Percentiles rank a stretch among this genome's conserved stretches.
Conservation (phyloP, 1,284 basidiomycete species). For the Waitea zeae region DNA sequence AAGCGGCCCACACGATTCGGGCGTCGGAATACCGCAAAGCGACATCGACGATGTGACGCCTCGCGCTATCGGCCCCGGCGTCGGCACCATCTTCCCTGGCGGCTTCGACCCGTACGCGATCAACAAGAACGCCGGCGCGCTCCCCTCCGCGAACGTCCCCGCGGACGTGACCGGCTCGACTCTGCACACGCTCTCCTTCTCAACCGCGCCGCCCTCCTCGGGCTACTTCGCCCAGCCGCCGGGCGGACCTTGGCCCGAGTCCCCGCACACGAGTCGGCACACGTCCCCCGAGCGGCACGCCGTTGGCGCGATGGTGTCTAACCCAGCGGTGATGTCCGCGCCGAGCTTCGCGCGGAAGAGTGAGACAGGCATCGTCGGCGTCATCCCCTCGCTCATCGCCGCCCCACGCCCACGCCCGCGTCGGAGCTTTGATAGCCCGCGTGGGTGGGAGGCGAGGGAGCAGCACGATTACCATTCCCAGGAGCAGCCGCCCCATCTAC, state of each 20-base stretch:
- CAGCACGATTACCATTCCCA: too few relatives aligned
- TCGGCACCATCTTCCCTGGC: not conserved
- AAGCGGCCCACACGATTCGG: not conserved
- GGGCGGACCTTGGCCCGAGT: not conserved
- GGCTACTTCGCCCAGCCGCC: not conserved
- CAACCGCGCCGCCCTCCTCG: not conserved
- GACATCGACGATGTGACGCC: not conserved
- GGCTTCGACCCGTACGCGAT: not conserved
- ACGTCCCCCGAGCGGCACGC: slow-evolving; percentile 7
- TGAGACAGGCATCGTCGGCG: slow-evolving; percentile 10
- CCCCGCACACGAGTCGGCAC: not conserved
- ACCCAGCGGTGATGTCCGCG: slow-evolving; percentile 8
- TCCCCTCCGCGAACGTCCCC: not conserved
- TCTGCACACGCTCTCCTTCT: not conserved
- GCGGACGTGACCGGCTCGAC: not conserved
- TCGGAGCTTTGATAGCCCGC: not conserved
- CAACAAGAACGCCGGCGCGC: not conserved
- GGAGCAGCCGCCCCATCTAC: too few relatives aligned
- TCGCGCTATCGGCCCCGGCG: not conserved
- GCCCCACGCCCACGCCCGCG: not conserved
- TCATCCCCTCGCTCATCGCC: slow-evolving; percentile 6
- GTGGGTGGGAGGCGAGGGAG: slow-evolving; percentile 1
- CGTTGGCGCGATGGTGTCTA: slow-evolving; percentile 10
- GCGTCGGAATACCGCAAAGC: slow-evolving; percentile 2
- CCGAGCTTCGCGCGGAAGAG: slow-evolving; percentile 10